Evolutionary conservation across 352 stramenopile species (phyloP).

Genomic region (Ochromonadaceae sp.): DNA sequence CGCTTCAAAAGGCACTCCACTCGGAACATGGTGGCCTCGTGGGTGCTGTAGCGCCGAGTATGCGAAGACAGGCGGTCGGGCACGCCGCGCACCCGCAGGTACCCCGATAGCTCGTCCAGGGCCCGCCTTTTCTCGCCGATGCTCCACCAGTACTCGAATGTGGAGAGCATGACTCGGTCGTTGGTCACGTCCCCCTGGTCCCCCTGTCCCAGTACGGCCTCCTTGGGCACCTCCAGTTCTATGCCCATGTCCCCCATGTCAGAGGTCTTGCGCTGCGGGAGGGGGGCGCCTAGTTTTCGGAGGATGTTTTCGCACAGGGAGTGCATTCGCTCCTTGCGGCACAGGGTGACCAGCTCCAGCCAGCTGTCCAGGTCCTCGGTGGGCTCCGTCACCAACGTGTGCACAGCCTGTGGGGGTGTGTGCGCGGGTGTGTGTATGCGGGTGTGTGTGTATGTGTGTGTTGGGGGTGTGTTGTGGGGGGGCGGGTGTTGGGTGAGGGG

Average conservation of each 20-base stretch:
- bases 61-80: no score
- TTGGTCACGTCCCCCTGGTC: no score
- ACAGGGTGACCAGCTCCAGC: conserved; percentile 76
- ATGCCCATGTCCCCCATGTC: not conserved
- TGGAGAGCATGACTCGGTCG: not conserved
- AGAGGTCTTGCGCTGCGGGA: not conserved
- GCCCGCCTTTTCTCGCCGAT: not conserved
- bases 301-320: conserved; percentile 64
- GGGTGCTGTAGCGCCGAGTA: no score
- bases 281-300: conserved; percentile 32
- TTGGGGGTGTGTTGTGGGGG: no score
- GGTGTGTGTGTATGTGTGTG: no score
- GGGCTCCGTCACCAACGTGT: conserved; percentile 26
- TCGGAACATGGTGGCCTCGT: not conserved
- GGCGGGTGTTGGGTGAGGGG: no score
- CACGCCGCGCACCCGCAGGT: not conserved
- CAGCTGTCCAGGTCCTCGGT: conserved; percentile 73
- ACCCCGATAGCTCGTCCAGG: not conserved
- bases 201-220: not conserved
- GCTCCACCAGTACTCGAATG: conserved; percentile 8
- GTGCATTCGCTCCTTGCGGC: conserved; percentile 61
- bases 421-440: not conserved
- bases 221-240: no score
- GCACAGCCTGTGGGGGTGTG: conserved; percentile 9
- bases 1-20: conserved; percentile 23